Percentiles rank a stretch among this genome's conserved stretches.
These are phyloP conservation scores for Ophiostoma tasmaniense DNA, from an alignment of 2,329 filamentous ascomycete genomes.

Conservation along the genomic window DNA sequence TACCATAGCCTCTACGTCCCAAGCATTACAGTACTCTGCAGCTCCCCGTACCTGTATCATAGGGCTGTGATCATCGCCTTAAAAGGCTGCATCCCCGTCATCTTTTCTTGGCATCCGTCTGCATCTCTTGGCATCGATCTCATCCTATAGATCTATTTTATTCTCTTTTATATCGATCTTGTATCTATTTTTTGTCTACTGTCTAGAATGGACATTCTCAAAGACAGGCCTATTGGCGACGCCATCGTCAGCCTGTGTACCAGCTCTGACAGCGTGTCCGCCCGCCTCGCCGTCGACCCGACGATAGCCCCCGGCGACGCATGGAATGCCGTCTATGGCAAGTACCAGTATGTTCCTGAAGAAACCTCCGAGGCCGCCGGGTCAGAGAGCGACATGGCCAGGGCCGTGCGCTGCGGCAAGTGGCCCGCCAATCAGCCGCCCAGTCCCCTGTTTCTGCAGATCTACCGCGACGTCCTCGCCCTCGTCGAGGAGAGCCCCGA, in stretches of 20 bases:
- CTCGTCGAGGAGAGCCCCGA: constrained; percentile 44
- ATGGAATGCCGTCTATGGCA: constrained; percentile 47
- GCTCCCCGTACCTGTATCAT: neutral
- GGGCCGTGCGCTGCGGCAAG: constrained; percentile 53
- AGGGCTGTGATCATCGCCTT: neutral
- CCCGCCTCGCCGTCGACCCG: constrained; percentile 46
- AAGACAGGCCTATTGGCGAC: constrained; percentile 31
- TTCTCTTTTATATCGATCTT: no score
- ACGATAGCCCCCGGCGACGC: constrained; percentile 43
- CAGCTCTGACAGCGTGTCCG: constrained; percentile 46
- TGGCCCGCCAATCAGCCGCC: constrained; percentile 51
- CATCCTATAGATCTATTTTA: neutral
- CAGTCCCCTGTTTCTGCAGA: constrained; percentile 60
- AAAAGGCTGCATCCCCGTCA: neutral
- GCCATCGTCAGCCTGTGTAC: constrained; percentile 45
- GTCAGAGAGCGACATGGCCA: constrained; percentile 37
- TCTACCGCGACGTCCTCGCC: constrained; percentile 57
- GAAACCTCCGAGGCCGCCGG: constrained; percentile 21
- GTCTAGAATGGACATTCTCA: constrained; percentile 9
- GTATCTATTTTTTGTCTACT: neutral
- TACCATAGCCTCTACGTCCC: neutral
- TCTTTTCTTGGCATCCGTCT: constrained; percentile 3
- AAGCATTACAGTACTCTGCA: no score
- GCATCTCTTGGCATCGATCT: neutral
- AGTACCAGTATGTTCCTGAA: constrained; percentile 21